A percentile compares a stretch with the other conserved stretches of the same genome.
These are phyloP conservation scores for Hypsizygus ulmarius DNA, from an alignment of 1,284 basidiomycete genomes.

Conservation along the genomic window DNA sequence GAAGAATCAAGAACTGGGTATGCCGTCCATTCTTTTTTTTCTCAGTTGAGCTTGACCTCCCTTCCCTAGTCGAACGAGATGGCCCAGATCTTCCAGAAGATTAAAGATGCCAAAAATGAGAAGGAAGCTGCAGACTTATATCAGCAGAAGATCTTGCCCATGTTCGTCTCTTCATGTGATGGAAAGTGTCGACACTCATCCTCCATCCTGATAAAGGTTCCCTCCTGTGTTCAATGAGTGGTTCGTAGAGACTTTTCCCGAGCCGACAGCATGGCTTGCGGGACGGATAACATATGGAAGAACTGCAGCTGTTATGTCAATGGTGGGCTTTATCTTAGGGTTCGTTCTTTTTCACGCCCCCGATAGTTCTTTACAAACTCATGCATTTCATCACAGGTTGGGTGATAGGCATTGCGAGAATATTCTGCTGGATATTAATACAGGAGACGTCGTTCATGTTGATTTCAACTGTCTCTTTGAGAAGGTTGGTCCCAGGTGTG, in stretches of 20 bases:
- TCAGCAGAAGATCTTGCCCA: slow-evolving; percentile 54
- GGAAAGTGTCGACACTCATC: slow-evolving; percentile 35
- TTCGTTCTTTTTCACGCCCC: slow-evolving; percentile 39
- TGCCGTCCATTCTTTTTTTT: slow-evolving; percentile 21
- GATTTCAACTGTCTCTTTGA: slow-evolving; percentile 99
- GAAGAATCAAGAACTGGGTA: slow-evolving; percentile 64
- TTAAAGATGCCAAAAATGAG: slow-evolving; percentile 48
- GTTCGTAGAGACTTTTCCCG: slow-evolving; percentile 97
- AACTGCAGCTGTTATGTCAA: slow-evolving; percentile 97
- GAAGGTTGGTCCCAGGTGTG: slow-evolving; percentile 51
- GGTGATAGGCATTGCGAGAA: slow-evolving; percentile 98
- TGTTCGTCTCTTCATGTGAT: slow-evolving; percentile 39
- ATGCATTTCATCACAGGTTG: slow-evolving; percentile 52
- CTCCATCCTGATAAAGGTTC: slow-evolving; percentile 56
- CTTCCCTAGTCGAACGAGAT: slow-evolving; percentile 45
- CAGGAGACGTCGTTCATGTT: slow-evolving; percentile 93
- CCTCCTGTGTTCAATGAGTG: slow-evolving; percentile 94
- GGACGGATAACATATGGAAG: slow-evolving; percentile 85
- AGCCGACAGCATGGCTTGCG: slow-evolving; percentile 92
- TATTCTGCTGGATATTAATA: slow-evolving; percentile 87
- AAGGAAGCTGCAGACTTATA: slow-evolving; percentile 62
- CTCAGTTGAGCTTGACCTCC: neutral
- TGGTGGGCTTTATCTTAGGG: slow-evolving; percentile 98
- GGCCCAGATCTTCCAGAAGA: slow-evolving; percentile 49
- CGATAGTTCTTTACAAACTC: neutral